Evolutionary conservation across 1,139 yeast species (phyloP), one percentile per base, ranked within the genome.

Genomic region (Pichia sp.): DNA sequence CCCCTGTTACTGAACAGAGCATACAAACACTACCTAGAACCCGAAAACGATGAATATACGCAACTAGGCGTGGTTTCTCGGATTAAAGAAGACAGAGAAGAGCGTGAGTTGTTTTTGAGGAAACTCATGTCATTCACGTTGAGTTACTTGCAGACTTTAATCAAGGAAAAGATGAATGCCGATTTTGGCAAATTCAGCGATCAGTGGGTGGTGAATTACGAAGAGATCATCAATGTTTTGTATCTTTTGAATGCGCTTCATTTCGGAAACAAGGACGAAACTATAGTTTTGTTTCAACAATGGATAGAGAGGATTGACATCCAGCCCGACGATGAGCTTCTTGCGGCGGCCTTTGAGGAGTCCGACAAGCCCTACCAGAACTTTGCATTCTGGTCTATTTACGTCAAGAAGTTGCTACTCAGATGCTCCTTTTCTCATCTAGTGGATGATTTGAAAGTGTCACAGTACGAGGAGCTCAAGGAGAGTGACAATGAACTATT

Each of bases 231-330:
- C 34, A 73, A 74, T 54, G 77, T 85, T 8, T 62, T 85, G 47
- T 82, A 80, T 55, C 79, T 89, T 59, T 62, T 85, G 28, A 74
- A 75, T 48, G 80, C 87, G 0, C 66, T 78, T 39, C 70, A 73
- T 57, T 85, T 83, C 60, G 72, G 76, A 0, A 66, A 70, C 25
- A 70, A 72, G 2, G 73, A 70, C 42, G 71, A 72, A 42, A 75
- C 72, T 48, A 80, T 83, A 2, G 76, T 74, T 31, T 63, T 72
- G 19, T 66, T 82, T 44, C 67, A 75, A 16, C 74, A 72, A 50
- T 86, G 93, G 93, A 73, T 84, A 34, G 86, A 86, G 62, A 73
- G 80, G 53, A 81, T 83, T 44, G 89, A 85, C 61, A 74, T 76
- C 12, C 74, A 80, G 58, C 89, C 90, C 2, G 70, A 70, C 22